A percentile compares a stretch with the other conserved stretches of the same genome.
Conservation (phyloP, 768 basidiomycete genomes). For the Lentinula guzmanii region DNA sequence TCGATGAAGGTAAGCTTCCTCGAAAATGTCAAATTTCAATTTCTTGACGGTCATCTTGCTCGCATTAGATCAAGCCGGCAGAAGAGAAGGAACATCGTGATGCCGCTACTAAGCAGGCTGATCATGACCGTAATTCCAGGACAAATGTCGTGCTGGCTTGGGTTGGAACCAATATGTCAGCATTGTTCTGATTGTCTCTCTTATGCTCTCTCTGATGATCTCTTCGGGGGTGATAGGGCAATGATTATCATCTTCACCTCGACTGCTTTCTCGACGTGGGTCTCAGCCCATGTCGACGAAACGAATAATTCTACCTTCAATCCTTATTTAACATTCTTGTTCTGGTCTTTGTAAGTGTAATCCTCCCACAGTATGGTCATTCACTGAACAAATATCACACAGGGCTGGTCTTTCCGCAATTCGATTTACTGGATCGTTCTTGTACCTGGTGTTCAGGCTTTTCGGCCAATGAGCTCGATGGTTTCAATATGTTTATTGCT, state of each 20-base stretch:
- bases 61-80: conserved; percentile 37
- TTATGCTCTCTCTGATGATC: neutral
- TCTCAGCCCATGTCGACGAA: conserved; percentile 48
- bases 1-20: conserved; percentile 43
- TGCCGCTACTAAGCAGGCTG: conserved; percentile 83
- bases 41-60: neutral
- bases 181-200: conserved; percentile 13
- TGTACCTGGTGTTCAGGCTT: conserved; percentile 76
- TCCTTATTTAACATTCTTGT: conserved; percentile 83
- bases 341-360: conserved; percentile 46
- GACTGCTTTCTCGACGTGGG: conserved; percentile 70
- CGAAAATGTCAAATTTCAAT: too few relatives aligned
- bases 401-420: conserved; percentile 78
- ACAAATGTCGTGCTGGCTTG: conserved; percentile 82
- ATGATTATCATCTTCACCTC: conserved; percentile 77
- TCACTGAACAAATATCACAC: conserved; percentile 3
- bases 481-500: neutral
- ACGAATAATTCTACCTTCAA: conserved; percentile 61
- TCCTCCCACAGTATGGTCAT: neutral
- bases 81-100: conserved; percentile 78
- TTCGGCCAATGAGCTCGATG: conserved; percentile 32
- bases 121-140: conserved; percentile 78
- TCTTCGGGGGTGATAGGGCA: conserved; percentile 29
- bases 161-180: conserved; percentile 82
- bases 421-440: conserved; percentile 71